Evolutionary conservation across 495 filamentous ascomycete species (phyloP), one percentile per base, ranked within the genome.

Genomic region (Penicillium atrosanguineum): DNA sequence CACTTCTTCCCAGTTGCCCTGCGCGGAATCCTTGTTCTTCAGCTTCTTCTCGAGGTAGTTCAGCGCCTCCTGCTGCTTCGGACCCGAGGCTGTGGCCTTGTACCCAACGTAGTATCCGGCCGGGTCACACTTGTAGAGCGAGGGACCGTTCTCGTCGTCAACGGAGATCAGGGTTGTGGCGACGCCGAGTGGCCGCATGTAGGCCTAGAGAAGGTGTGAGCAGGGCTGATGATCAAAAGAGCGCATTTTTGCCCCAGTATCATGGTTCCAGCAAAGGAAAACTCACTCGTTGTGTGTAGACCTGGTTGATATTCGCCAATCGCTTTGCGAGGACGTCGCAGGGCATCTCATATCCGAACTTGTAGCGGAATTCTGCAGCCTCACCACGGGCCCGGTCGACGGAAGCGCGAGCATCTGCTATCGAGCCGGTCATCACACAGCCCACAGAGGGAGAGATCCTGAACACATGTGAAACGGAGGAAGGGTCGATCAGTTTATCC

Each of bases 1-100:
- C 34, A 98, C 94, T 53, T 97, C 94, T 76, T 97, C 89, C 95
- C 95, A 97, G 72, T 76, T 87, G 53, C 94, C 94, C 7, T 90
- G 85, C 26, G 94, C 94, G 64, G 81, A 82, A 71, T 97, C 92
- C 87, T 95, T 96, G 85, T 95, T 96, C 84, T 97, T 97, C 75
- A 98, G 85, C 83, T 96, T 97, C 87, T 97, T 97, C 83, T 98
- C 94, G 47, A 98, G 79, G 66, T 91, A 87, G 69, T 97, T 98
- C 67, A 96, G 83, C 59, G 94, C 94, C 80, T 98, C 94, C 71
- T 98, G 94, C 67, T 95, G 90, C 76, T 98, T 98, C 44, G 94
- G 94, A 6, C 94, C 94, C 2, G 94, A 91, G 42, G 94, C 90
- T 9, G 94, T 97, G 48, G 90, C 94, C 79, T 97, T 98, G 84